Conservation (phyloP, 108 stramenopile genomes). For the Ochromonas danica region DNA sequence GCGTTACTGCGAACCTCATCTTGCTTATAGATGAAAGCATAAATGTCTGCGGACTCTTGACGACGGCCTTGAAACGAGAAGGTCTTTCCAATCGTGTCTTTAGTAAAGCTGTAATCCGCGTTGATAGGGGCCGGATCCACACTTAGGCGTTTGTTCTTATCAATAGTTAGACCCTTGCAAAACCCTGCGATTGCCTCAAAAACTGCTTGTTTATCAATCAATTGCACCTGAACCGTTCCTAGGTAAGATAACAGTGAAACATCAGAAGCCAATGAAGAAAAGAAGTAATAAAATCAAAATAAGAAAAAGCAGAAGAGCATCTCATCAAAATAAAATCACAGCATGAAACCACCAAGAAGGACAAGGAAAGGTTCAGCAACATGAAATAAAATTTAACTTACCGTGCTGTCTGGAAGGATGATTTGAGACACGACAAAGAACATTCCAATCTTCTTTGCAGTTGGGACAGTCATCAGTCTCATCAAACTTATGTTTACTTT, state of each 20-base stretch:
- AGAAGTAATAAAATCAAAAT: conserved; percentile 18
- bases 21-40: conserved; percentile 17
- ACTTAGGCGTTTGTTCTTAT: conserved; percentile 16
- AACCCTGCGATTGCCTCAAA: conserved; percentile 14
- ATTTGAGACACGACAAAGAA: no score
- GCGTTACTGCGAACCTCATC: conserved; percentile 13
- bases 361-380: no score
- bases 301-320: conserved; percentile 17
- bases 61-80: conserved; percentile 13
- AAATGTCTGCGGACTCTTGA: conserved; percentile 15
- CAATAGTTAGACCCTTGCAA: conserved; percentile 15
- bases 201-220: conserved; percentile 17
- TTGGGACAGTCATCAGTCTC: no score
- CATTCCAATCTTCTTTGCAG: no score
- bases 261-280: conserved; percentile 16
- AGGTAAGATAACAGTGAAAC: conserved; percentile 16
- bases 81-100: conserved; percentile 15
- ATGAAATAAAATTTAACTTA: no score
- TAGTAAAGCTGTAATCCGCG: conserved; percentile 15
- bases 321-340: no score
- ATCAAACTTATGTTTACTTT: no score
- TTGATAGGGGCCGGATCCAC: conserved; percentile 13
- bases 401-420: no score
- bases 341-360: no score
- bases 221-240: conserved; percentile 14